Conservation (phyloP, 2,329 filamentous ascomycete genomes). For the Colletotrichum tropicicola region DNA sequence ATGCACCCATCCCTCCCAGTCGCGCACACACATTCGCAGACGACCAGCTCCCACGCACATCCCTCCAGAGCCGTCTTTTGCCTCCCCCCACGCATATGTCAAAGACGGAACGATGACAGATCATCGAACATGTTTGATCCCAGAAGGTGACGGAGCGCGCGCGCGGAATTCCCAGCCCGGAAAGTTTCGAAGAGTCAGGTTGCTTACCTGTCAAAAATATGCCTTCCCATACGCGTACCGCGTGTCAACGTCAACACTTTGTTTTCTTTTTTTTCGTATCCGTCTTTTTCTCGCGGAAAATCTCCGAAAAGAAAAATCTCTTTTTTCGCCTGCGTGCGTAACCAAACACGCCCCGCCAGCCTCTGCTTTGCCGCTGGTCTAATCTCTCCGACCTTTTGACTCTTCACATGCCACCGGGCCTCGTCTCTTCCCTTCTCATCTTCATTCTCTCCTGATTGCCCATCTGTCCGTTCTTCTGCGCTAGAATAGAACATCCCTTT, state of each 20-base stretch:
- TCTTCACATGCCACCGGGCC: neutral
- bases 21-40: neutral
- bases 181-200: conserved; percentile 25
- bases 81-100: neutral
- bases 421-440: neutral
- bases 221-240: neutral
- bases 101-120: neutral
- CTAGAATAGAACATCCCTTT: neutral
- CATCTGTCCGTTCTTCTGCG: neutral
- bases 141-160: neutral
- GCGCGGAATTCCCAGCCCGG: neutral
- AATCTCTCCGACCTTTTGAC: neutral
- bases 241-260: neutral
- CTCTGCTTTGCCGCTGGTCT: neutral
- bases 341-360: neutral
- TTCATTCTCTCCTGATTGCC: neutral
- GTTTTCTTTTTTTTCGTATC: conserved; percentile 3
- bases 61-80: neutral
- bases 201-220: neutral
- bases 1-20: neutral
- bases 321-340: neutral
- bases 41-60: neutral
- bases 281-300: neutral
- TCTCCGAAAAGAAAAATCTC: neutral
- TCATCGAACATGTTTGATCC: conserved; percentile 3